phyloP scores from a whole-genome alignment of 176 grass and related monocot species.

The Ampelocalamus luodianensis region DNA sequence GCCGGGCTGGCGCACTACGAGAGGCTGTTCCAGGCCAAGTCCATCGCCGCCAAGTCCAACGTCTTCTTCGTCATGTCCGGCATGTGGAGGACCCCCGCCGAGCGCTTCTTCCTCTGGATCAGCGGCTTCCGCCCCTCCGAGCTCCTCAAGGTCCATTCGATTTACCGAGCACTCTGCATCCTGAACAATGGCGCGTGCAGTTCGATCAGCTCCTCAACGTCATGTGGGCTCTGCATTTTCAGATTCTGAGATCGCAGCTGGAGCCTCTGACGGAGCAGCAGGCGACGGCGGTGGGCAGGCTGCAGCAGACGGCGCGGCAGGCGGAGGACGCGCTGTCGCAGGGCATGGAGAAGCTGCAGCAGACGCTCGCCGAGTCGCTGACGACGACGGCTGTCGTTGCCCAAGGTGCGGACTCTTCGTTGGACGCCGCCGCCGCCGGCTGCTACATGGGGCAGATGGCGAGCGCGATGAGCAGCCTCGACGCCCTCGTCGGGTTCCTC shows the following conservation, averaged over 20 bases:
- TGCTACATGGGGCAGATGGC: slow-evolving; percentile 63
- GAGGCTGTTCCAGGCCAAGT: slow-evolving; percentile 57
- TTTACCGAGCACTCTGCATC: background rate
- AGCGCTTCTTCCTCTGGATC: slow-evolving; percentile 86
- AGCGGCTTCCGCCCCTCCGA: slow-evolving; percentile 77
- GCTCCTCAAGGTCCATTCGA: slow-evolving; percentile 53
- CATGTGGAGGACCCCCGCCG: slow-evolving; percentile 60
- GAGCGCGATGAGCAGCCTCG: slow-evolving; percentile 60
- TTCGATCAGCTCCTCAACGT: background rate
- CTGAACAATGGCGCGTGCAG: background rate
- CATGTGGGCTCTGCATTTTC: background rate
- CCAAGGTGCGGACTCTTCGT: background rate
- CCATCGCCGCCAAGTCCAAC: slow-evolving; percentile 54
- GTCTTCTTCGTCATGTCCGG: slow-evolving; percentile 82
- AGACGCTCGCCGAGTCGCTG: slow-evolving; percentile 68
- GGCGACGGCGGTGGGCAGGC: slow-evolving; percentile 16
- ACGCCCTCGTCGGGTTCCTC: slow-evolving; percentile 58
- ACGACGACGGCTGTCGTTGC: background rate
- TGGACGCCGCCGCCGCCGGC: slow-evolving; percentile 2
- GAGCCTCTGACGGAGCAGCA: slow-evolving; percentile 60
- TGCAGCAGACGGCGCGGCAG: slow-evolving; percentile 66
- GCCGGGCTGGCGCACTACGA: slow-evolving; percentile 66
- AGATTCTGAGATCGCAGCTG: slow-evolving; percentile 58
- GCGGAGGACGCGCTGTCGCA: slow-evolving; percentile 70
- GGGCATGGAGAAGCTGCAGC: slow-evolving; percentile 76